These are phyloP conservation scores for Prunus kanzakura DNA, from an alignment of 306 rosid species.

Conservation along the genomic window DNA sequence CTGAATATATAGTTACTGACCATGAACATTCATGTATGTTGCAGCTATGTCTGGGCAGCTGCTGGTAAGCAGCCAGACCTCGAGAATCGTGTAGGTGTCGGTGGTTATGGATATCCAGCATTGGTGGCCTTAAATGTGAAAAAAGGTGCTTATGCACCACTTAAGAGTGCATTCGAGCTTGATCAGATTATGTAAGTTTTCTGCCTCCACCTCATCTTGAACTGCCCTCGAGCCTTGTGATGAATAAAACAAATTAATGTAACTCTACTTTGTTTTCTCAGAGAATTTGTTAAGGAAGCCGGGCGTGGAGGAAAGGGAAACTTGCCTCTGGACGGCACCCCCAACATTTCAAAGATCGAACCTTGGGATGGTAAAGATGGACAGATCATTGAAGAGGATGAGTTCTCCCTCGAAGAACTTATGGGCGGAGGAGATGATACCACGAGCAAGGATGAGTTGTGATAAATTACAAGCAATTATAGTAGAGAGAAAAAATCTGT, in stretches of 20 bases:
- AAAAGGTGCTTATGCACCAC: constrained; percentile 91
- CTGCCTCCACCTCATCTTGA: background rate
- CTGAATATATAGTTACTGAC: background rate
- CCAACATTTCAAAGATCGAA: constrained; percentile 59
- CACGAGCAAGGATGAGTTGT: constrained; percentile 62
- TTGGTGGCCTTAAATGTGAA: constrained; percentile 84
- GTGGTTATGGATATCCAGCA: constrained; percentile 99
- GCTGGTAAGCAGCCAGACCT: constrained; percentile 93
- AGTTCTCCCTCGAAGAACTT: constrained; percentile 92
- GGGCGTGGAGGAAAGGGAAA: constrained; percentile 94
- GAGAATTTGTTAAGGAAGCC: constrained; percentile 86
- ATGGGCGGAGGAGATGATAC: constrained; percentile 65
- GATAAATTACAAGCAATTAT: constrained; percentile 6
- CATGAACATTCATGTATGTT: background rate
- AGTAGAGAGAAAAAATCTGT: constrained; percentile 4
- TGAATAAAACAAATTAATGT: constrained; percentile 10
- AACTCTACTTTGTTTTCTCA: constrained; percentile 24
- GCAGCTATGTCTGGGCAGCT: constrained; percentile 90
- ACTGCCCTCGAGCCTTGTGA: background rate
- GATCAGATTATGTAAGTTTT: constrained; percentile 73
- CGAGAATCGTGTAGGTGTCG: constrained; percentile 86
- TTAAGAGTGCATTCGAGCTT: constrained; percentile 90
- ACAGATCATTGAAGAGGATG: constrained; percentile 85
- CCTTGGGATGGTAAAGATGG: constrained; percentile 99
- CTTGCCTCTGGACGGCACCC: constrained; percentile 64